Evolutionary conservation across 208 protist genomes (phyloP).

Genomic region (Acanthamoeba lenticulata): DNA sequence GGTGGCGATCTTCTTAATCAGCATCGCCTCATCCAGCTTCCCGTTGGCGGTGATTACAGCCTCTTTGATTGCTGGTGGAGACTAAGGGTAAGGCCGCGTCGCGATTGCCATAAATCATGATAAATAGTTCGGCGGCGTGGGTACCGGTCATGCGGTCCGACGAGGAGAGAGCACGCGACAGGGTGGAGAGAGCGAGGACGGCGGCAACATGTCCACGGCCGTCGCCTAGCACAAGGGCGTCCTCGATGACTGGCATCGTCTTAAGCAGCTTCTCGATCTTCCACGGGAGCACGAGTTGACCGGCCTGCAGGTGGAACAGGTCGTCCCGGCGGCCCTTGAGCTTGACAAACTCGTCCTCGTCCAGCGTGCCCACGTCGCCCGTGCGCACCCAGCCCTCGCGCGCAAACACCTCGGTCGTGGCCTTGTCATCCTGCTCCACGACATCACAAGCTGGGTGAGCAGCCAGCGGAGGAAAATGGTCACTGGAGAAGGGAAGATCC

Average conservation of each 20-base stretch:
- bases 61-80: background rate
- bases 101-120: too few relatives aligned
- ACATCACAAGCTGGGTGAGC: background rate
- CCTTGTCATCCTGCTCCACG: background rate
- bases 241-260: background rate
- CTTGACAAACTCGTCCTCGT: background rate
- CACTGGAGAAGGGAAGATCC: too few relatives aligned
- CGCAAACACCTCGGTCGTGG: background rate
- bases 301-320: background rate
- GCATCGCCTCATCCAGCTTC: background rate
- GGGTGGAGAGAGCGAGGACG: background rate
- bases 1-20: conserved; percentile 15
- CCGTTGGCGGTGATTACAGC: background rate
- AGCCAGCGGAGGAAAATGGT: background rate
- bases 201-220: background rate
- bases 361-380: background rate
- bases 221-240: background rate
- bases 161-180: background rate
- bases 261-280: conserved; percentile 19
- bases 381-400: background rate
- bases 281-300: background rate
- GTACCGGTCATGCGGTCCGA: background rate
- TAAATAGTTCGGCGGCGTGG: too few relatives aligned
- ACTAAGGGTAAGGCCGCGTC: too few relatives aligned
- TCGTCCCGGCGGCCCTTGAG: background rate